These are phyloP conservation scores for Cucumis cinereus DNA, from an alignment of 306 rosid genomes.

Conservation along the genomic window DNA sequence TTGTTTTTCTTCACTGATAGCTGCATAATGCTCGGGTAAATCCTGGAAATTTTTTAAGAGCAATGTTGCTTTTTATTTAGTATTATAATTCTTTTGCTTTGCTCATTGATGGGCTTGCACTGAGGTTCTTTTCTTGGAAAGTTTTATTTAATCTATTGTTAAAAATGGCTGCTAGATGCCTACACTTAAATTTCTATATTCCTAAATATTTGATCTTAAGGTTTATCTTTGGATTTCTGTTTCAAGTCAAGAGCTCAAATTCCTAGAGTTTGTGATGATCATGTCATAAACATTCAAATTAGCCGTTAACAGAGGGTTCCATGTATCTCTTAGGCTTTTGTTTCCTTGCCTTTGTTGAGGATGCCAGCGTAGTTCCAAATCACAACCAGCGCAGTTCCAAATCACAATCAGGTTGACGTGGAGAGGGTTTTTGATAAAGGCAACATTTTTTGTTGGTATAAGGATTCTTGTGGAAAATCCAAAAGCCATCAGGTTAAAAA, in stretches of 20 bases:
- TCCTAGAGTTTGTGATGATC: background rate
- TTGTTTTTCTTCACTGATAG: constrained; percentile 91
- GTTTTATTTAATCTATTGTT: background rate
- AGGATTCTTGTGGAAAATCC: background rate
- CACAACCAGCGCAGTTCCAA: background rate
- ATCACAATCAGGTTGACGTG: background rate
- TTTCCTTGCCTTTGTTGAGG: background rate
- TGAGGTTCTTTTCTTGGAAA: background rate
- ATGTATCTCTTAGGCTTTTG: background rate
- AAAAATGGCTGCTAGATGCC: background rate
- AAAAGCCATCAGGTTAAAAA: background rate
- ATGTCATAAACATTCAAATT: background rate
- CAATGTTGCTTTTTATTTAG: background rate
- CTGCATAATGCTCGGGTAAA: constrained; percentile 97
- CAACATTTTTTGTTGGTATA: background rate
- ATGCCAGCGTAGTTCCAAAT: background rate
- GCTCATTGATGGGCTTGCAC: background rate
- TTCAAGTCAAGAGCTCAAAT: constrained; percentile 1
- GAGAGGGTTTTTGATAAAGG: background rate
- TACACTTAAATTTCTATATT: background rate
- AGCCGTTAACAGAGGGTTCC: background rate
- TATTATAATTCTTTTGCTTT: background rate
- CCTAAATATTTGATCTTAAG: background rate
- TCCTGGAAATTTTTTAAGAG: constrained; percentile 12
- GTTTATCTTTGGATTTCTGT: background rate